Conservation (phyloP, 2,329 filamentous ascomycete genomes). For the Ophiostoma perfectum region DNA sequence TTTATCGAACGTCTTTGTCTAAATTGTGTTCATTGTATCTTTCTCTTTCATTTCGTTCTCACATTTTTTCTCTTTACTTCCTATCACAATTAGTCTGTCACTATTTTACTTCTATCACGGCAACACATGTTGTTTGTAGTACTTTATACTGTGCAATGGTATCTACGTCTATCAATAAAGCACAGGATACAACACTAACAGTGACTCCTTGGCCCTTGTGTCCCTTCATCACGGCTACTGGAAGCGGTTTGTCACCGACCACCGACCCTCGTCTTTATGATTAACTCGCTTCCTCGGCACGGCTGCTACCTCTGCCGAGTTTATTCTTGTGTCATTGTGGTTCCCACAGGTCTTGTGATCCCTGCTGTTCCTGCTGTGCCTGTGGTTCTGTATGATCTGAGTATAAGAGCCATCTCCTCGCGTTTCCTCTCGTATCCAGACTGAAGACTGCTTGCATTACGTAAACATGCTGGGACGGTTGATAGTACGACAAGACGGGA, state of each 20-base stretch:
- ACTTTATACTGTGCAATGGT: too few species aligned
- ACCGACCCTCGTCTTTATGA: not conserved
- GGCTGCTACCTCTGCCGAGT: not conserved
- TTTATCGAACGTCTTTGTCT: too few species aligned
- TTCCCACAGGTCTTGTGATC: not conserved
- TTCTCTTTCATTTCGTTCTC: too few species aligned
- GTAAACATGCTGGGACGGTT: not conserved
- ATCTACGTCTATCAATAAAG: too few species aligned
- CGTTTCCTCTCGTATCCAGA: constrained; percentile 4
- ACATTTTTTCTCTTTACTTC: too few species aligned
- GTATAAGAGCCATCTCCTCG: not conserved
- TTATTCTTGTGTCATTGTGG: not conserved
- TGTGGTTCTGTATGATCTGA: not conserved
- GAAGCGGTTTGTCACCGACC: not conserved
- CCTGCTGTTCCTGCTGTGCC: not conserved
- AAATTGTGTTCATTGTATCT: too few species aligned
- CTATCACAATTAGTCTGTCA: too few species aligned
- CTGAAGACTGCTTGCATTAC: not conserved
- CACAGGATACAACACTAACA: too few species aligned
- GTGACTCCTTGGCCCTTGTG: not conserved
- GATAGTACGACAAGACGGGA: not conserved
- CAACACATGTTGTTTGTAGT: too few species aligned
- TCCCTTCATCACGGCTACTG: not conserved
- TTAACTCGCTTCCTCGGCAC: not conserved
- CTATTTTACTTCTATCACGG: too few species aligned